Percentiles rank a stretch among this genome's conserved stretches.
These are phyloP conservation scores for Plantago rigida DNA, from an alignment of 305 asterid species.

Conservation along the genomic window DNA sequence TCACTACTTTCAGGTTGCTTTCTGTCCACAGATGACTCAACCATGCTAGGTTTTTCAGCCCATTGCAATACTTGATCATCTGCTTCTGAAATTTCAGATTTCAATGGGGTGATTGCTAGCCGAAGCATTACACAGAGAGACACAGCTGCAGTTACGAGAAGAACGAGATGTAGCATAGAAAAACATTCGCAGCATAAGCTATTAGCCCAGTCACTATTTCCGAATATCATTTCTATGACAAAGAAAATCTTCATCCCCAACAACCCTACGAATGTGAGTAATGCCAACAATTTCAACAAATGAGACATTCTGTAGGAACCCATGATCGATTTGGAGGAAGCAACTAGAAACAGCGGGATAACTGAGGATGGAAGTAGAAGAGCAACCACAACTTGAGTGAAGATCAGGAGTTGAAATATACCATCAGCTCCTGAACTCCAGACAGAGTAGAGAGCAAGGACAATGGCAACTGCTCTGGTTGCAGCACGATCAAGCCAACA, in stretches of 20 bases:
- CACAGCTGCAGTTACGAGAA: slow-evolving; percentile 44
- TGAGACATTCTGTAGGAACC: slow-evolving; percentile 55
- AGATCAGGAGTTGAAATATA: slow-evolving; percentile 66
- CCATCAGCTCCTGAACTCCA: slow-evolving; percentile 88
- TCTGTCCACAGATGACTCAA: slow-evolving; percentile 31
- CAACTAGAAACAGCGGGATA: slow-evolving; percentile 75
- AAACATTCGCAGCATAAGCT: slow-evolving; percentile 64
- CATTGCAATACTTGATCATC: slow-evolving; percentile 42
- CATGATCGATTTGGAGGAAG: slow-evolving; percentile 75
- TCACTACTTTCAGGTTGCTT: slow-evolving; percentile 33
- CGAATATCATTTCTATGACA: slow-evolving; percentile 74
- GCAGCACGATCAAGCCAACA: slow-evolving; percentile 88
- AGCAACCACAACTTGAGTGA: slow-evolving; percentile 71
- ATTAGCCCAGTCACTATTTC: slow-evolving; percentile 80
- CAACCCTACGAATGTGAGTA: slow-evolving; percentile 54
- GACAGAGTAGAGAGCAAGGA: slow-evolving; percentile 68
- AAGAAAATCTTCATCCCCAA: slow-evolving; percentile 63
- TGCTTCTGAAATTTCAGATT: slow-evolving; percentile 53
- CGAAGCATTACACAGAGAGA: slow-evolving; percentile 68
- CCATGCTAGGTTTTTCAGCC: slow-evolving; percentile 30
- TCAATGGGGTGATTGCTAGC: slow-evolving; percentile 78
- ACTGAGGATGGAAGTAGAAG: slow-evolving; percentile 88
- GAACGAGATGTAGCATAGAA: slow-evolving; percentile 56
- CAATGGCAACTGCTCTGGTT: slow-evolving; percentile 64
- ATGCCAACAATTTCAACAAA: slow-evolving; percentile 50